Base-by-base conservation (phyloP, 192 early-diverging fungal genomes). In the Linnemannia exigua region DNA sequence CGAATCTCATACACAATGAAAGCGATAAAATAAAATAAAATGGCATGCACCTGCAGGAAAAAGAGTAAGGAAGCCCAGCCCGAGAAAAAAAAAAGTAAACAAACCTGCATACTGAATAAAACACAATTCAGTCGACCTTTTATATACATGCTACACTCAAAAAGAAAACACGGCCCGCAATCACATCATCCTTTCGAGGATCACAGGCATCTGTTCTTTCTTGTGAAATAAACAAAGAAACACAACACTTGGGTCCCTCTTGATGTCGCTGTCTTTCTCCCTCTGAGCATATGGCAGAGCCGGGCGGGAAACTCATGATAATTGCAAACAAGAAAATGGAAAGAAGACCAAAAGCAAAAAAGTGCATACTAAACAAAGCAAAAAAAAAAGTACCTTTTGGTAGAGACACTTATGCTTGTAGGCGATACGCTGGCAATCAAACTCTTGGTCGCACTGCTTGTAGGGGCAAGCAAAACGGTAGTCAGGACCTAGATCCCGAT, bases 381-480 rank as follows among this genome's bases (percentile, higher is more conserved):
- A 63, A 35, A 48, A 48, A 33, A 1, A 19, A 76, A 20, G 66
- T 80, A 86, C 84, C 84, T 76, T 75, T 48, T 69, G 47, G 47
- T 74, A 76, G 6, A 86, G 84, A 70, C 84, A 86, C 19, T 66
- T 67, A 67, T 86, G 84, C 67, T 86, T 86, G 79, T 86, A 86
- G 16, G 84, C 84, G 20, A 70, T 33, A 19, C 79, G 67, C 16
- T 86, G 84, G 50, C 84, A 80, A 37, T 86, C 79, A 79, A 86
- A 86, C 44, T 54, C 16, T 72, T 72, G 52, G 3, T 36, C 31
- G 63, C 84, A 86, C 19, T 35, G 25, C 31, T 72, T 80, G 70
- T 86, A 86, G 0, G 84, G 84, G 33, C 84, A 86, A 6, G 46
- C 22, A 61, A 86, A 86, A 19, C 69, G 74, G 54, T 80, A 72